phyloP scores from a whole-genome alignment of 371 early-diverging fungal species.

The Rhizopus microsporus region DNA sequence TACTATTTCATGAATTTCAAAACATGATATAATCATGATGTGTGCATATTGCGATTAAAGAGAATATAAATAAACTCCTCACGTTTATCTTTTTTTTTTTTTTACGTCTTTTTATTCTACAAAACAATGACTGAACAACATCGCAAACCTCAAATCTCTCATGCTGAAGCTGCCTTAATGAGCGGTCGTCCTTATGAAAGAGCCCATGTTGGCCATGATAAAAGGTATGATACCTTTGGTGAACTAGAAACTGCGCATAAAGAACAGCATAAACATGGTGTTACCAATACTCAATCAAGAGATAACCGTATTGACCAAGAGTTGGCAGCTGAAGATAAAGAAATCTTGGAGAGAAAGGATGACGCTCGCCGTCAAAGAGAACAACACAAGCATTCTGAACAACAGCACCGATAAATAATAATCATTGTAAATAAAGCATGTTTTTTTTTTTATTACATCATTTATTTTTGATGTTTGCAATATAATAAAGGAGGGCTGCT shows the following conservation, averaged over 20 bases:
- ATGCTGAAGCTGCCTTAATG: conserved; percentile 25
- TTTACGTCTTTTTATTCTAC: background rate
- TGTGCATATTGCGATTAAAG: background rate
- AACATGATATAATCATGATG: too few species aligned
- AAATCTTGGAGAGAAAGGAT: conserved; percentile 17
- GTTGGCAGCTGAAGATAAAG: conserved; percentile 21
- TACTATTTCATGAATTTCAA: too few species aligned
- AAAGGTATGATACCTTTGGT: conserved; percentile 20
- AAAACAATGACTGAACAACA: conserved; percentile 6
- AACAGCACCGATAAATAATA: background rate
- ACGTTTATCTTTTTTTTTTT: conserved; percentile 3
- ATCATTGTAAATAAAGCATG: background rate
- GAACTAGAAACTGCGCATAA: conserved; percentile 14
- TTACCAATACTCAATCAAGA: conserved; percentile 12
- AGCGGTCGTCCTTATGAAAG: conserved; percentile 25
- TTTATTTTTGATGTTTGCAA: background rate
- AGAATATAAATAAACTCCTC: background rate
- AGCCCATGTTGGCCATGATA: conserved; percentile 9
- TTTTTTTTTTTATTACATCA: conserved; percentile 9
- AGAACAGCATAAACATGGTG: conserved; percentile 8
- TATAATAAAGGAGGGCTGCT: background rate
- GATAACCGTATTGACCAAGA: conserved; percentile 21
- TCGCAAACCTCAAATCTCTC: conserved; percentile 13
- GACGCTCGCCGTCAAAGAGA: conserved; percentile 16
- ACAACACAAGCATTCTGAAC: conserved; percentile 3